Base-by-base conservation (phyloP, 1,139 yeast species). In the Saccharomyces hybrid region DNA sequence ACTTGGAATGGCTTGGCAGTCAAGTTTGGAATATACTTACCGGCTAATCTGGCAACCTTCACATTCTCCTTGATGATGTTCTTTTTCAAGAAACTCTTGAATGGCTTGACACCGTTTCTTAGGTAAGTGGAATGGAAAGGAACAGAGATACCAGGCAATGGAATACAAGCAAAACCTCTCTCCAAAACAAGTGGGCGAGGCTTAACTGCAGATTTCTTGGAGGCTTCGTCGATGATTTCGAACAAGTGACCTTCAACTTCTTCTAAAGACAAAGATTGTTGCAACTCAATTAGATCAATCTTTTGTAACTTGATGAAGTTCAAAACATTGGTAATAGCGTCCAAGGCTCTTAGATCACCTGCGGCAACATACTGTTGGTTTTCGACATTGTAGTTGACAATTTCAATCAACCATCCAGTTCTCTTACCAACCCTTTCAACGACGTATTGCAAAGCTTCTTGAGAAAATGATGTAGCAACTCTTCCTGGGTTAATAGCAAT, bases 121-220 rank as follows among this genome's bases (percentile, higher is more conserved):
- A 93, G 81, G 78, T 95, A 93, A 38, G 96, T 86, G 47, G 97
- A 90, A 76, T 95, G 99, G 97, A 93, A 93, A 59, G 99, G 99
- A 69, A 93, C 99, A 28, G 96, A 89, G 64, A 93, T 93, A 65
- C 99, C 99, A 80, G 88, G 91, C 73, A 93, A 83, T 71, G 99
- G 99, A 65, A 93, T 93, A 67, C 95, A 95, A 50, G 99, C 98
- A 66, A 88, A 93, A 44, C 99, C 99, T 77, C 99, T 86, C 76
- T 93, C 95, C 69, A 95, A 81, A 55, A 91, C 96, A 71, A 93
- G 88, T 65, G 98, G 98, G 78, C 91, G 98, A 54, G 95, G 90
- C 77, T 95, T 93, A 56, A 88, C 96, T 53, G 73, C 53, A 11
- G 96, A 82, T 73, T 87, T 83, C 70, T 83, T 82, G 50, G 96